Percentiles rank a stretch among this genome's conserved stretches.
These are phyloP conservation scores for Acacia confusa DNA, from an alignment of 306 rosid genomes.

Conservation along the genomic window DNA sequence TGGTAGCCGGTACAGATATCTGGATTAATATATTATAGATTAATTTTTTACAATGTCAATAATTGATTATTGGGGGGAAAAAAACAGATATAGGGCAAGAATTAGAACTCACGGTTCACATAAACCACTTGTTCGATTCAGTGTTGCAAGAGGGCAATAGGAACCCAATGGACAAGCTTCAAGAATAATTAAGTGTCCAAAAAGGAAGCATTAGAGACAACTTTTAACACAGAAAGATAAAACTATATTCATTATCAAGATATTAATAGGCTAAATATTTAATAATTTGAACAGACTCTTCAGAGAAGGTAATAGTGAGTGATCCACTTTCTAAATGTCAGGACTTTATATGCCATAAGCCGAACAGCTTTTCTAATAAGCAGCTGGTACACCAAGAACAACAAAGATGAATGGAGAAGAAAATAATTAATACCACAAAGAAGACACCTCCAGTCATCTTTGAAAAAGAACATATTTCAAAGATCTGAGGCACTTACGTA, in stretches of 20 bases:
- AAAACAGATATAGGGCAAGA: background rate
- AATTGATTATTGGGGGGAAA: background rate
- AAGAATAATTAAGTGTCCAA: slow-evolving; percentile 35
- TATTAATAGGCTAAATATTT: background rate
- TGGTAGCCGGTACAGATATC: slow-evolving; percentile 86
- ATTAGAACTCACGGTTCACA: slow-evolving; percentile 90
- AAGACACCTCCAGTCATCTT: slow-evolving; percentile 25
- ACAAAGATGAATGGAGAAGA: background rate
- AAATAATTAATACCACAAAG: background rate
- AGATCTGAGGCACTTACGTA: slow-evolving; percentile 64
- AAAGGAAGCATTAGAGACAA: slow-evolving; percentile 40
- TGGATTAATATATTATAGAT: slow-evolving; percentile 37
- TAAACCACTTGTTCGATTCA: slow-evolving; percentile 68
- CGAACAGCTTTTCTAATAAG: background rate
- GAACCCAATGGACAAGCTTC: slow-evolving; percentile 98
- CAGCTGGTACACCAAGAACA: background rate
- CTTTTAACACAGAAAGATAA: slow-evolving; percentile 11
- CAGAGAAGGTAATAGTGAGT: background rate
- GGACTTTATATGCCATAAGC: background rate
- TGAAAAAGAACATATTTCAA: slow-evolving; percentile 3
- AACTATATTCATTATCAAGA: background rate
- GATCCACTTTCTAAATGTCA: background rate
- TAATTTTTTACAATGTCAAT: background rate
- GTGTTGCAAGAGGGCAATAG: slow-evolving; percentile 78
- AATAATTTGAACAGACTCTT: background rate